Conservation (phyloP, 352 stramenopile species). For the Thalassiosira exigua region DNA sequence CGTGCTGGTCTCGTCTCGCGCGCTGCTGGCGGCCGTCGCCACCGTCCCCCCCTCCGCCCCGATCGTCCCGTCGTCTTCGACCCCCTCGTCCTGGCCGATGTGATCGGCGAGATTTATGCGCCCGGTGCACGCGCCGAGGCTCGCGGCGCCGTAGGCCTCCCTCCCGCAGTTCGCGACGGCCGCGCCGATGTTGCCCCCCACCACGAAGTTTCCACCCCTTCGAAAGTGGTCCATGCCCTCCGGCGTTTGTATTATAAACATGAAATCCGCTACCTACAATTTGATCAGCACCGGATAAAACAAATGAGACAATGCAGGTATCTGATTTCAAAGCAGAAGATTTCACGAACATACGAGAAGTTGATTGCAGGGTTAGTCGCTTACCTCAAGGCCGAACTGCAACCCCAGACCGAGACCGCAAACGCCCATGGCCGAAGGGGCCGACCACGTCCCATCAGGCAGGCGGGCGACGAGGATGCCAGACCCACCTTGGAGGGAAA, state of each 20-base stretch:
- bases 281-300: constrained; percentile 89
- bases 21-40: constrained; percentile 65
- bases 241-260: constrained; percentile 94
- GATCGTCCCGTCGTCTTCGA: constrained; percentile 62
- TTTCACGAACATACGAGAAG: no score
- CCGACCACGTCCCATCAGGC: constrained; percentile 93
- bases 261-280: constrained; percentile 92
- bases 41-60: constrained; percentile 85
- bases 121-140: constrained; percentile 60
- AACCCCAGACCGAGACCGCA: constrained; percentile 76
- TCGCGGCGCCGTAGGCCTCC: constrained; percentile 79
- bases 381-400: constrained; percentile 91
- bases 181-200: constrained; percentile 77
- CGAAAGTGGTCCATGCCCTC: constrained; percentile 89
- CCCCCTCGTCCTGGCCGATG: constrained; percentile 39
- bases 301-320: no score
- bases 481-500: constrained; percentile 78
- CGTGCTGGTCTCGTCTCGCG: constrained; percentile 37
- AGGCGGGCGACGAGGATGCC: constrained; percentile 94
- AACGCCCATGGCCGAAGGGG: constrained; percentile 92
- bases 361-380: no score
- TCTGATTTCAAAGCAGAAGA: no score
- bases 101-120: constrained; percentile 41
- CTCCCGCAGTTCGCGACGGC: constrained; percentile 69
- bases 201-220: constrained; percentile 68